A percentile compares a stretch with the other conserved stretches of the same genome.
Conservation (phyloP, 148 eudicot species). For the Rhododendron simsii region DNA sequence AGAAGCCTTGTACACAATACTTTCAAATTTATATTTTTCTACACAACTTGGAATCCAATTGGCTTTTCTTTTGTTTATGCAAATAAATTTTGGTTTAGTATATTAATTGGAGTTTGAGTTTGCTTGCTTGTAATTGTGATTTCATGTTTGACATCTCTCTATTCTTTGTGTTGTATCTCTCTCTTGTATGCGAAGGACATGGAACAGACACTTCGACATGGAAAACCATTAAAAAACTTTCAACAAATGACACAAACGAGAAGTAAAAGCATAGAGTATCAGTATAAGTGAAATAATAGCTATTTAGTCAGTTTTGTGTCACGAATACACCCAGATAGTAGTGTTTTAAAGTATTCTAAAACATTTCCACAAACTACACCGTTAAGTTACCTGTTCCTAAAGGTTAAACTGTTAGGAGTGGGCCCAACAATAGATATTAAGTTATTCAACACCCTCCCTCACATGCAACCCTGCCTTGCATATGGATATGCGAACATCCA, state of each 20-base stretch:
- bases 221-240: not conserved
- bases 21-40: not conserved
- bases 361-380: not conserved
- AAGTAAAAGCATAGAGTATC: not conserved
- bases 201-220: not conserved
- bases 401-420: not conserved
- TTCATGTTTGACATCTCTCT: not conserved
- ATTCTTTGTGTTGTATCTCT: not conserved
- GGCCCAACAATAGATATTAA: not conserved
- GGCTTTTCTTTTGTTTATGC: not conserved
- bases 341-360: not conserved
- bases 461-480: not conserved
- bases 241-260: not conserved
- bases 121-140: not conserved
- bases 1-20: not conserved
- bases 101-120: not conserved
- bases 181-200: not conserved
- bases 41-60: not conserved
- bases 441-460: not conserved
- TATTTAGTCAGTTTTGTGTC: not conserved
- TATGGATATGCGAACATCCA: not conserved
- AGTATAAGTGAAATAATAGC: not conserved
- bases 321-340: not conserved
- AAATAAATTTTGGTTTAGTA: not conserved
- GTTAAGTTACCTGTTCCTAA: not conserved